These are phyloP conservation scores for Hypoxylon subgilvum DNA, from an alignment of 495 filamentous ascomycete species.

Conservation along the genomic window DNA sequence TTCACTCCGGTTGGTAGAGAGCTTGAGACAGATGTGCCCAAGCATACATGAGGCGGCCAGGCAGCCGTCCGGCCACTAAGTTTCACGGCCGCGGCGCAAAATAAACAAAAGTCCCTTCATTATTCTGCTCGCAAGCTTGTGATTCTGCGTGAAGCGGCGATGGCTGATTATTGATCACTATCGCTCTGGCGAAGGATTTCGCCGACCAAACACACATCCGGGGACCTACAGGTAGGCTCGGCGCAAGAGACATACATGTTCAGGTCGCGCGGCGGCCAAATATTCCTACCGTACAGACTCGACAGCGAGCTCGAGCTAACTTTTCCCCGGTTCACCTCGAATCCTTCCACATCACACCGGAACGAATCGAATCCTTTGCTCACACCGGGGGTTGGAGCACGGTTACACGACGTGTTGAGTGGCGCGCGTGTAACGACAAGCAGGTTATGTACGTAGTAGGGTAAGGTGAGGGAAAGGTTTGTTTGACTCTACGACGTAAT, in stretches of 20 bases:
- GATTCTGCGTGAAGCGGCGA: not conserved
- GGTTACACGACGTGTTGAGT: too few relatives aligned
- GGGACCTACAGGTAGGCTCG: too few relatives aligned
- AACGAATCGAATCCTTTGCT: too few relatives aligned
- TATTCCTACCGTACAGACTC: too few relatives aligned
- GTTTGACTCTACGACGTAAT: too few relatives aligned
- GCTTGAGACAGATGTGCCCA: constrained; percentile 16
- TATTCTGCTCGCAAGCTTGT: not conserved
- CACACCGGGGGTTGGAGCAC: too few relatives aligned
- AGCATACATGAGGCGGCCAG: constrained; percentile 13
- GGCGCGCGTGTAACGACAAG: too few relatives aligned
- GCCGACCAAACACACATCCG: not conserved
- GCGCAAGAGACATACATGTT: too few relatives aligned
- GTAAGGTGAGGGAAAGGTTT: too few relatives aligned
- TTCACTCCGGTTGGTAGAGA: constrained; percentile 6
- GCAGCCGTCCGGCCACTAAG: constrained; percentile 3
- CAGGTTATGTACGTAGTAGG: too few relatives aligned
- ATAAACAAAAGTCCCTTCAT: not conserved
- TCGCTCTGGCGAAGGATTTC: not conserved
- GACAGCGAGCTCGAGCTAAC: not conserved
- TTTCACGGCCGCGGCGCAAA: constrained; percentile 10
- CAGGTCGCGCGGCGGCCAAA: not conserved
- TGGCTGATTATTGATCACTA: not conserved
- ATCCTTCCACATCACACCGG: too few relatives aligned
- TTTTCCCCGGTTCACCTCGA: too few relatives aligned